Evolutionary conservation across 768 basidiomycete genomes (phyloP).

Genomic region (Dendrothele bispora): DNA sequence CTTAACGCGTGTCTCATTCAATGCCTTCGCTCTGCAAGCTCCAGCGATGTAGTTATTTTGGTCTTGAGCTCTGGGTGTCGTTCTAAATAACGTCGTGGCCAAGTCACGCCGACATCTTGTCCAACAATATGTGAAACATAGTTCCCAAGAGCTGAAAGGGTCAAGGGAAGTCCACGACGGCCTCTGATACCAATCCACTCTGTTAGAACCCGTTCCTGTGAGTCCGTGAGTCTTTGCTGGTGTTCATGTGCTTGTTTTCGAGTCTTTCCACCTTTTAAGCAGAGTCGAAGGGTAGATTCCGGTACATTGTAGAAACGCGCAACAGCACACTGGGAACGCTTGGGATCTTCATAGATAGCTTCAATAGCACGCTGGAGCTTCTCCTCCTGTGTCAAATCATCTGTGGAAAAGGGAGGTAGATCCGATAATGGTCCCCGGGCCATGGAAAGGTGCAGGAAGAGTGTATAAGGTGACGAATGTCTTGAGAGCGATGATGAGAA

Average conservation of each 20-base stretch:
- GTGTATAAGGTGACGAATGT: too few species aligned
- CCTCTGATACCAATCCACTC: conserved; percentile 23
- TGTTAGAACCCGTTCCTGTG: conserved; percentile 22
- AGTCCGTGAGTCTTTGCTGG: conserved; percentile 14
- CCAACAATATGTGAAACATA: conserved; percentile 1
- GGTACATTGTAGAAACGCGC: conserved; percentile 22
- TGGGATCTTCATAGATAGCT: too few species aligned
- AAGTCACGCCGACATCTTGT: neutral
- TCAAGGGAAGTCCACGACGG: conserved; percentile 19
- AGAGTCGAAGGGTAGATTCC: conserved; percentile 1
- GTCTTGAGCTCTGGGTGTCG: neutral
- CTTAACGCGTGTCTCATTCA: conserved; percentile 13
- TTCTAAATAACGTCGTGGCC: neutral
- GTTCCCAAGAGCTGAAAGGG: neutral
- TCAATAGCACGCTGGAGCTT: too few species aligned
- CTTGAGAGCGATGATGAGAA: too few species aligned
- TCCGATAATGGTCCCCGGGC: too few species aligned
- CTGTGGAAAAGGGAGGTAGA: too few species aligned
- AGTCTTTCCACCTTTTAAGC: conserved; percentile 2
- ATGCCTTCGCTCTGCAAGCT: conserved; percentile 15
- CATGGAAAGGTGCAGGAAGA: too few species aligned
- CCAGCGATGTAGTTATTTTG: neutral
- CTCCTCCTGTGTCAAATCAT: too few species aligned
- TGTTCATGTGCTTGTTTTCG: conserved; percentile 12
- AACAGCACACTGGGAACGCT: too few species aligned